Conservation (phyloP, 2,329 filamentous ascomycete species). For the Westerdykella sp. region DNA sequence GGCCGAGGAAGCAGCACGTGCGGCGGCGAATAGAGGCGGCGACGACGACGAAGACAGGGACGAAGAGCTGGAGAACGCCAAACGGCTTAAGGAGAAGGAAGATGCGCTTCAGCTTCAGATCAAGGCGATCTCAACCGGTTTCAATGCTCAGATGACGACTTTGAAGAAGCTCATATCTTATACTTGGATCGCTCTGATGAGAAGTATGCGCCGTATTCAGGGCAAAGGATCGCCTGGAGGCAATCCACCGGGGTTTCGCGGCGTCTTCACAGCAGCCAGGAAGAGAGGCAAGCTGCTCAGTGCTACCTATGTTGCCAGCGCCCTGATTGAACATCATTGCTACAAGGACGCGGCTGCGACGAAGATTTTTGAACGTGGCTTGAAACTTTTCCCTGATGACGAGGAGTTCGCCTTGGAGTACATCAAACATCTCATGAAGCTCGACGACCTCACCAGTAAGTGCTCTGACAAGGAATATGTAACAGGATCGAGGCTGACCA, state of each 20-base stretch:
- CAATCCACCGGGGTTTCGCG: constrained; percentile 65
- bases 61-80: constrained; percentile 29
- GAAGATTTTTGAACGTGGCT: constrained; percentile 92
- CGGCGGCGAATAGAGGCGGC: constrained; percentile 35
- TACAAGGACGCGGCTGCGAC: constrained; percentile 90
- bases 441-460: constrained; percentile 90
- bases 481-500: constrained; percentile 1
- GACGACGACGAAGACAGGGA: constrained; percentile 51
- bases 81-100: constrained; percentile 41
- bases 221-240: constrained; percentile 66
- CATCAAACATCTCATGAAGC: constrained; percentile 85
- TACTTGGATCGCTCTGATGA: constrained; percentile 90
- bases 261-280: constrained; percentile 83
- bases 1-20: constrained; percentile 37
- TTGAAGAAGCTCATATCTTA: constrained; percentile 83
- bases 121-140: constrained; percentile 56
- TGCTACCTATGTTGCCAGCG: constrained; percentile 90
- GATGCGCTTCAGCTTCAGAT: constrained; percentile 51
- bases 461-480: constrained; percentile 12
- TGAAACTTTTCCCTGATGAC: constrained; percentile 89
- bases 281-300: constrained; percentile 82
- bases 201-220: constrained; percentile 89
- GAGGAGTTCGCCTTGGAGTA: constrained; percentile 93
- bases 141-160: constrained; percentile 65
- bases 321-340: constrained; percentile 88